A percentile compares a stretch with the other conserved stretches of the same genome.
Conservation (phyloP, 306 rosid genomes). For the Ochetophila trinervis region DNA sequence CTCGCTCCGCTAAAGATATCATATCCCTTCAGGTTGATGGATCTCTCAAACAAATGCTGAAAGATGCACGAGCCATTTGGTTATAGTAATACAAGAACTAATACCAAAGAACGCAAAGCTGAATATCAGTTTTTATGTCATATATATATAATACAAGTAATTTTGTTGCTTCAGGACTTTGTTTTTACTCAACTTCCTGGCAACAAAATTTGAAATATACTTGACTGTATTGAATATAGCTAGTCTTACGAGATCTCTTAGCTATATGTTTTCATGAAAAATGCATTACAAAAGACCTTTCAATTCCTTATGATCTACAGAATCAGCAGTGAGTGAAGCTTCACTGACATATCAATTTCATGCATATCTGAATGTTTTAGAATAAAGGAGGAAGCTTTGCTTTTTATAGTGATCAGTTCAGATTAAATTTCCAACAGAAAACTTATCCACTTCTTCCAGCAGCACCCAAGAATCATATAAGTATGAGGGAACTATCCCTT, state of each 20-base stretch:
- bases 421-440: conserved; percentile 12
- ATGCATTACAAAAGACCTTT: too few species aligned
- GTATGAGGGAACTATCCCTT: conserved; percentile 18
- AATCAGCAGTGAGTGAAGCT: too few species aligned
- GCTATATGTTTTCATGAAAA: too few species aligned
- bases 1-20: conserved; percentile 75
- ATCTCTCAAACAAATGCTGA: conserved; percentile 84
- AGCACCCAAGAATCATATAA: neutral
- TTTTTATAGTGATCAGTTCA: conserved; percentile 14
- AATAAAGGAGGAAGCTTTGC: conserved; percentile 16
- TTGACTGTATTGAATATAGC: neutral
- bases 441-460: conserved; percentile 17
- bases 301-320: too few species aligned
- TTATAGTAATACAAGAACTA: conserved; percentile 35
- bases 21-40: conserved; percentile 95
- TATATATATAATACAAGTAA: neutral
- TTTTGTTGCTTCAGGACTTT: too few species aligned
- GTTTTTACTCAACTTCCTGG: conserved; percentile 13
- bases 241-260: too few species aligned
- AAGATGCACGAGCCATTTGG: conserved; percentile 95
- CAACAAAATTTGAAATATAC: conserved; percentile 4
- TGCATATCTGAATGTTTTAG: neutral
- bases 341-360: too few species aligned
- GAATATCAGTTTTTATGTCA: neutral
- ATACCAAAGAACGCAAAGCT: neutral